Evolutionary conservation across 1,284 basidiomycete species (phyloP).

Genomic region (Tilletia horrida): DNA sequence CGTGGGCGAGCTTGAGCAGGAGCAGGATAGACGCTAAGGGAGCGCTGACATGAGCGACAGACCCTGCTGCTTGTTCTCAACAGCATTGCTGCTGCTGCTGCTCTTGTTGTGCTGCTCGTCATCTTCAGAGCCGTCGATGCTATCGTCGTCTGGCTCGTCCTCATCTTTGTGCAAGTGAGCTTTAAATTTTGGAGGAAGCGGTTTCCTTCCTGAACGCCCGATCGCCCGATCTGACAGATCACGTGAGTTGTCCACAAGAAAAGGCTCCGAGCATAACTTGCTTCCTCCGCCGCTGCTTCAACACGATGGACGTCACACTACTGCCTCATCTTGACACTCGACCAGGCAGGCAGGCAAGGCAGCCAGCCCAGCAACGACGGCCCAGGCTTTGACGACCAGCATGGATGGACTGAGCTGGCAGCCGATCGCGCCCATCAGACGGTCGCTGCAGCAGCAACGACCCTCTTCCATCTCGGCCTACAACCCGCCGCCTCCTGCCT

Average conservation of each 20-base stretch:
- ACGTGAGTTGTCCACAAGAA: too few relatives aligned
- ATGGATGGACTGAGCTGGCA: conserved; percentile 10
- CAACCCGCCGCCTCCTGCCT: neutral
- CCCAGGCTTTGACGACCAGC: neutral
- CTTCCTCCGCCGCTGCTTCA: too few relatives aligned
- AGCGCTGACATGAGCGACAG: neutral
- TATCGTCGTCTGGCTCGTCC: neutral
- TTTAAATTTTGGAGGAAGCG: too few relatives aligned
- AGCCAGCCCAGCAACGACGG: neutral
- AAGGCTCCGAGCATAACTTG: too few relatives aligned
- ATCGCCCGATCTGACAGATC: neutral
- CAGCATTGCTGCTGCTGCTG: neutral
- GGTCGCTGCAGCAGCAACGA: neutral
- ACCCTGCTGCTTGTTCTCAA: neutral
- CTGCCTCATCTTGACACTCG: too few relatives aligned
- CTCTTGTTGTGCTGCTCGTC: neutral
- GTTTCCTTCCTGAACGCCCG: neutral
- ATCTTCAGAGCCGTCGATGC: neutral
- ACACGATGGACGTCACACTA: too few relatives aligned
- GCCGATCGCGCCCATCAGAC: conserved; percentile 2
- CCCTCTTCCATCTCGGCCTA: neutral
- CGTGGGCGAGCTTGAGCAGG: neutral
- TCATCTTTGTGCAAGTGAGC: neutral
- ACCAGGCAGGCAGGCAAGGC: too few relatives aligned
- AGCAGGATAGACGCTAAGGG: neutral